phyloP scores from a whole-genome alignment of 345 rosid species.

The Syzygium jambos region DNA sequence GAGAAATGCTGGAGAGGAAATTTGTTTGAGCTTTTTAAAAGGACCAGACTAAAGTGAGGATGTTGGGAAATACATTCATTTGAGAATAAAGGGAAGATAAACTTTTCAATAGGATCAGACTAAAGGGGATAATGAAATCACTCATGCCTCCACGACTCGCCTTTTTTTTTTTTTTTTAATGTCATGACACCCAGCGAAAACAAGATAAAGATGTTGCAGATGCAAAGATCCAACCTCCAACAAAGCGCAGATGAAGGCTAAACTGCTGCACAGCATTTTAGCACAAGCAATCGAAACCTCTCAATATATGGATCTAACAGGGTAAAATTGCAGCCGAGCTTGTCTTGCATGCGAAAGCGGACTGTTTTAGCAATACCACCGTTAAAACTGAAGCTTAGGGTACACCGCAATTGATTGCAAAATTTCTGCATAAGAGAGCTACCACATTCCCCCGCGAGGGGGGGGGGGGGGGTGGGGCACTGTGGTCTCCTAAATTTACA shows the following conservation, averaged over 20 bases:
- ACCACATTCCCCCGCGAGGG: neutral
- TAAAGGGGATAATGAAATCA: neutral
- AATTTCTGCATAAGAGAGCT: neutral
- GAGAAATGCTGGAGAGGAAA: neutral
- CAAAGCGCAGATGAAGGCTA: neutral
- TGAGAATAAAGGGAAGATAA: neutral
- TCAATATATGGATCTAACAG: neutral
- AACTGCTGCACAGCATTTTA: neutral
- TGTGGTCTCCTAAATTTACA: neutral
- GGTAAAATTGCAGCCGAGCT: neutral
- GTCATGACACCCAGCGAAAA: neutral
- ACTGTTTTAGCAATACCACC: neutral
- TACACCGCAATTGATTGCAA: neutral
- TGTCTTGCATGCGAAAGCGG: neutral
- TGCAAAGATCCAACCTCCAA: neutral
- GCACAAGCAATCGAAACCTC: neutral
- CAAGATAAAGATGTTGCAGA: neutral
- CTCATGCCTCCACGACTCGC: neutral
- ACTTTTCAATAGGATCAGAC: neutral
- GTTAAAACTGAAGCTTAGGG: neutral
- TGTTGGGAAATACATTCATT: neutral
- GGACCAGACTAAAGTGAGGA: neutral
- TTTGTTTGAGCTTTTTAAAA: neutral
- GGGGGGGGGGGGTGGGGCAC: neutral
- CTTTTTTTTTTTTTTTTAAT: neutral